Conservation (phyloP, 345 rosid genomes). For the Pistacia atlantica region DNA sequence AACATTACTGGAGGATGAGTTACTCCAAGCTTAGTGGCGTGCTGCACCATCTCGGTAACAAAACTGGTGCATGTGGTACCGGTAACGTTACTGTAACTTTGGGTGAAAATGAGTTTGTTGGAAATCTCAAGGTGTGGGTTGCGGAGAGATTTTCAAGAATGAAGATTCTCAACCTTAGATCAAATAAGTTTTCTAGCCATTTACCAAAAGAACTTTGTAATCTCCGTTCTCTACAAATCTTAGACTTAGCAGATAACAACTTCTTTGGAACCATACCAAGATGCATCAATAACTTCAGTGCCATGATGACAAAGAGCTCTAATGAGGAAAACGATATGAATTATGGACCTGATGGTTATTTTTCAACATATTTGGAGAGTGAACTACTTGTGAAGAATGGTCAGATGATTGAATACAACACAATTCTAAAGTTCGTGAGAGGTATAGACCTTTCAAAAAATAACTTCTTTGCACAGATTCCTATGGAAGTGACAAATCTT, state of each 20-base stretch:
- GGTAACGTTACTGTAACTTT: too few relatives aligned
- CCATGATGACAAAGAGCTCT: too few relatives aligned
- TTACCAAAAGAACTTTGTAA: neutral
- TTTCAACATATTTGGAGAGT: neutral
- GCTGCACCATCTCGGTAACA: too few relatives aligned
- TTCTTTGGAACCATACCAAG: neutral
- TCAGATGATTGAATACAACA: neutral
- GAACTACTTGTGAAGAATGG: constrained; percentile 1
- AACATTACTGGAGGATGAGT: too few relatives aligned
- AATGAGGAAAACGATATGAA: too few relatives aligned
- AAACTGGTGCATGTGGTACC: too few relatives aligned
- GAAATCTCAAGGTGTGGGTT: neutral
- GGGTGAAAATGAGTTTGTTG: constrained; percentile 5
- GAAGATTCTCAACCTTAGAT: constrained; percentile 9
- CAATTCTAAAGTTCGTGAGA: constrained; percentile 6
- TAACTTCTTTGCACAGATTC: constrained; percentile 8
- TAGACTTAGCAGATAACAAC: neutral
- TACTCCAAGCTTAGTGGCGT: too few relatives aligned
- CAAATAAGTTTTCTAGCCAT: constrained; percentile 12
- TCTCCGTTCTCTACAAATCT: neutral
- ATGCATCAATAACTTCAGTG: neutral
- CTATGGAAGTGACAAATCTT: neutral
- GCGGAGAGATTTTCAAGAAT: neutral
- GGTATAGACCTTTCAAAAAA: neutral
- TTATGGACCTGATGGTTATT: too few relatives aligned